Percentiles rank a stretch among this genome's conserved stretches.
Conservation (phyloP, 257 asterid genomes). For the Cinchona pubescens region DNA sequence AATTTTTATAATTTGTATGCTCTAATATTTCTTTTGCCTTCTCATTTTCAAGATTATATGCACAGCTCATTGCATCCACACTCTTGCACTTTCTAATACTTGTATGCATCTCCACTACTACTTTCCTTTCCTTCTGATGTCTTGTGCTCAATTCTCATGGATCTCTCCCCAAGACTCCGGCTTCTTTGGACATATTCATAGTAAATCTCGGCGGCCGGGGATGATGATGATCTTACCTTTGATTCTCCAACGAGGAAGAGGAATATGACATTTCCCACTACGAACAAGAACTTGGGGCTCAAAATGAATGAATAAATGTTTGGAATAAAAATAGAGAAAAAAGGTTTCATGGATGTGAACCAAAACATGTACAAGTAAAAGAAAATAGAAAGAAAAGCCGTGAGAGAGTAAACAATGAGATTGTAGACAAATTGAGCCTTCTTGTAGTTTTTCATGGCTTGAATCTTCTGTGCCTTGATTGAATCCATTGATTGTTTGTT, state of each 20-base stretch:
- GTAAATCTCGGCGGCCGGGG: slow-evolving; percentile 14
- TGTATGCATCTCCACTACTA: neutral
- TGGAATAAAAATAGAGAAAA: slow-evolving; percentile 17
- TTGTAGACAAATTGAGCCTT: slow-evolving; percentile 42
- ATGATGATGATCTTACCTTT: slow-evolving; percentile 3
- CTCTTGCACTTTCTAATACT: neutral
- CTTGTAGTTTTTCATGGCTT: slow-evolving; percentile 42
- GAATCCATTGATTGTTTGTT: slow-evolving; percentile 49
- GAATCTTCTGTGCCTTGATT: slow-evolving; percentile 27
- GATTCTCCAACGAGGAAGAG: slow-evolving; percentile 30
- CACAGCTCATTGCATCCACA: neutral
- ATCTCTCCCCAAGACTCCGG: neutral
- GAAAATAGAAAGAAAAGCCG: slow-evolving; percentile 29
- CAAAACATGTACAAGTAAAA: slow-evolving; percentile 19
- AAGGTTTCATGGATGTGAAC: slow-evolving; percentile 19
- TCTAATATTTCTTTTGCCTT: neutral
- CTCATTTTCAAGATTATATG: neutral
- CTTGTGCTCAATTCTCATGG: no score
- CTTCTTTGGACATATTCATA: slow-evolving; percentile 17
- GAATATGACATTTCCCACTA: slow-evolving; percentile 27
- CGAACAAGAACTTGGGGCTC: slow-evolving; percentile 22
- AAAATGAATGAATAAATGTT: slow-evolving; percentile 14
- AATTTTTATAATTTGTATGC: neutral
- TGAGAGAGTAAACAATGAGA: slow-evolving; percentile 47
- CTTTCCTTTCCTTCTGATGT: slow-evolving; percentile 9